A percentile compares a stretch with the other conserved stretches of the same genome.
Evolutionary conservation across 2,329 filamentous ascomycete genomes (phyloP).

Genomic region (Trichoderma semiorbis): DNA sequence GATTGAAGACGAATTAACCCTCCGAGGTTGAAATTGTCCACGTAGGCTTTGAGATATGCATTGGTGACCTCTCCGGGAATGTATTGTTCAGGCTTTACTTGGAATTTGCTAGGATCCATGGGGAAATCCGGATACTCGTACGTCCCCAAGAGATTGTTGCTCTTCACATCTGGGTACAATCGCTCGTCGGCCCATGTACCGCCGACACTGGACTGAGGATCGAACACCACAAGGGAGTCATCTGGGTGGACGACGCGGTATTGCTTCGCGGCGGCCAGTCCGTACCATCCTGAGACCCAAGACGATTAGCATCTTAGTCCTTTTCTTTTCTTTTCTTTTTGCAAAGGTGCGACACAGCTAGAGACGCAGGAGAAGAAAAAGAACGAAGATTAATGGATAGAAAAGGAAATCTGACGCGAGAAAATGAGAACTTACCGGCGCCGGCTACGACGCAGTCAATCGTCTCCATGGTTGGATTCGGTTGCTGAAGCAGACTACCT

Average conservation of each 20-base stretch:
- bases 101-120: conserved; percentile 56
- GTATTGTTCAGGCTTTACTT: conserved; percentile 43
- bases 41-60: conserved; percentile 46
- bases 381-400: neutral
- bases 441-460: conserved; percentile 49
- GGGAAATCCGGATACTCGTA: conserved; percentile 74
- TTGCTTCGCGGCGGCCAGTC: conserved; percentile 59
- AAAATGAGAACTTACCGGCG: conserved; percentile 44
- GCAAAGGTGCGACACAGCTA: neutral
- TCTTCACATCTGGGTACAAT: conserved; percentile 65
- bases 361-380: neutral
- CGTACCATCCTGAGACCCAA: conserved; percentile 38
- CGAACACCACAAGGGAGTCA: conserved; percentile 55
- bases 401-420: neutral
- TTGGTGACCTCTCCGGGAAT: conserved; percentile 47
- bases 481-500: neutral
- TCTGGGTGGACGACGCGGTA: conserved; percentile 57
- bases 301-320: neutral
- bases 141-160: conserved; percentile 70
- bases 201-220: conserved; percentile 55
- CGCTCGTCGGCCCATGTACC: conserved; percentile 68
- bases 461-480: conserved; percentile 35
- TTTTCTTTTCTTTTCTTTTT: neutral
- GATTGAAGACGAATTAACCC: conserved; percentile 39
- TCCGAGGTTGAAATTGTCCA: conserved; percentile 40